phyloP scores from a whole-genome alignment of 169 alveolate species.

The Cryptosporidium felis region DNA sequence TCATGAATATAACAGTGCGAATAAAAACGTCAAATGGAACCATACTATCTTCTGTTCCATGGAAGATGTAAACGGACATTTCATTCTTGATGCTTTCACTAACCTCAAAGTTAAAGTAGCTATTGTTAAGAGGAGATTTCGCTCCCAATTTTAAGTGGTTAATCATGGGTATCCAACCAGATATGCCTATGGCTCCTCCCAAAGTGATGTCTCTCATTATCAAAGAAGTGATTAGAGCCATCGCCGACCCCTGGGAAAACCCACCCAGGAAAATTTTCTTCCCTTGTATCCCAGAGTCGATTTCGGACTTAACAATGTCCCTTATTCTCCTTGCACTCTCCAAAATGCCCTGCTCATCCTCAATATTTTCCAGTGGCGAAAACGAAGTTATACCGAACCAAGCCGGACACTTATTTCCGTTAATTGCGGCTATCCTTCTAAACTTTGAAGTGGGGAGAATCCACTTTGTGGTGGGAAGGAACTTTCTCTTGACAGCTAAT shows the following conservation, averaged over 20 bases:
- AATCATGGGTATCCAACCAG: conserved; percentile 67
- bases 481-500: neutral
- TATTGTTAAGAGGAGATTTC: conserved; percentile 6
- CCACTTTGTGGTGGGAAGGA: conserved; percentile 41
- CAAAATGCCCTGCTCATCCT: conserved; percentile 29
- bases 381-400: conserved; percentile 50
- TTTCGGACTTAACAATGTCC: conserved; percentile 9
- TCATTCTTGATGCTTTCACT: neutral
- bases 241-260: conserved; percentile 57
- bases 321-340: conserved; percentile 57
- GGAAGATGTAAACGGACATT: neutral
- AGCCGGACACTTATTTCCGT: conserved; percentile 53
- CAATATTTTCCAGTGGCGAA: neutral
- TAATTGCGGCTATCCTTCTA: conserved; percentile 1
- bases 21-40: conserved; percentile 1
- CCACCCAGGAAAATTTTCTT: conserved; percentile 30
- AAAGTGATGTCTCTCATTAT: conserved; percentile 17
- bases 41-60: conserved; percentile 27
- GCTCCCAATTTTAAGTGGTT: neutral
- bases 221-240: conserved; percentile 10
- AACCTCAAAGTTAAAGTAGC: conserved; percentile 13
- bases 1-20: conserved; percentile 13
- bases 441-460: conserved; percentile 31
- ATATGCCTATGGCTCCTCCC: conserved; percentile 37
- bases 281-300: neutral